Conservation (phyloP, 1,139 yeast species). For the Arxiozyma slooffiae region DNA sequence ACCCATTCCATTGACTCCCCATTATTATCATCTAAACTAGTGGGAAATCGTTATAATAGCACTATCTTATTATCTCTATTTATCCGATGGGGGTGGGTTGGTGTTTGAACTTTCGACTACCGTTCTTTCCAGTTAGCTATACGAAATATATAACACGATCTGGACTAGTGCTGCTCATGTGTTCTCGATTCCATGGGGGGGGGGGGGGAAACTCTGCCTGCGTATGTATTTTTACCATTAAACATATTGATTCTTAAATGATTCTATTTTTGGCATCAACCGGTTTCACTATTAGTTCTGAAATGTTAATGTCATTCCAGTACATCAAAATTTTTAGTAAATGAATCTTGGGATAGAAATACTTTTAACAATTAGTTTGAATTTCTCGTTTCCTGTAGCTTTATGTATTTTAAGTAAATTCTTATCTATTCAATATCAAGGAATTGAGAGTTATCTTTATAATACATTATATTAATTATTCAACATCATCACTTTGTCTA, state of each 20-base stretch:
- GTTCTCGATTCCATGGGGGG: conserved; percentile 42
- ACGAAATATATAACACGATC: conserved; percentile 39
- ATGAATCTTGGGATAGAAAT: conserved; percentile 41
- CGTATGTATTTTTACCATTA: conserved; percentile 36
- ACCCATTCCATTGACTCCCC: conserved; percentile 33
- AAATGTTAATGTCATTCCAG: conserved; percentile 41
- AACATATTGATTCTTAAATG: conserved; percentile 37
- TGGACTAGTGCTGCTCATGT: conserved; percentile 38
- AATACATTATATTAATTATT: conserved; percentile 46
- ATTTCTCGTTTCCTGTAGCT: conserved; percentile 49
- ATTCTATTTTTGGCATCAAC: conserved; percentile 37
- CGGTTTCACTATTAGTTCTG: conserved; percentile 41
- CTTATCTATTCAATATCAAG: conserved; percentile 44
- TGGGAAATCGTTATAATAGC: conserved; percentile 27
- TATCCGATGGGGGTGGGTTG: conserved; percentile 53
- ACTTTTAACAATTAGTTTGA: conserved; percentile 49
- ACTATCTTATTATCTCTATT: conserved; percentile 31
- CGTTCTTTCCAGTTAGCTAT: conserved; percentile 37
- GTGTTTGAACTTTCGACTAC: conserved; percentile 39
- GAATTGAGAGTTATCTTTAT: conserved; percentile 51
- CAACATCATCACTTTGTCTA: conserved; percentile 43
- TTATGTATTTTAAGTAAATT: conserved; percentile 43
- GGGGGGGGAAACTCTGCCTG: conserved; percentile 38
- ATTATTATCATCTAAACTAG: conserved; percentile 38
- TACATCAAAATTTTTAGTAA: conserved; percentile 39